Percentiles rank a stretch among this genome's conserved stretches.
Conservation (phyloP, 495 filamentous ascomycete genomes). For the Penicillium herquei region DNA sequence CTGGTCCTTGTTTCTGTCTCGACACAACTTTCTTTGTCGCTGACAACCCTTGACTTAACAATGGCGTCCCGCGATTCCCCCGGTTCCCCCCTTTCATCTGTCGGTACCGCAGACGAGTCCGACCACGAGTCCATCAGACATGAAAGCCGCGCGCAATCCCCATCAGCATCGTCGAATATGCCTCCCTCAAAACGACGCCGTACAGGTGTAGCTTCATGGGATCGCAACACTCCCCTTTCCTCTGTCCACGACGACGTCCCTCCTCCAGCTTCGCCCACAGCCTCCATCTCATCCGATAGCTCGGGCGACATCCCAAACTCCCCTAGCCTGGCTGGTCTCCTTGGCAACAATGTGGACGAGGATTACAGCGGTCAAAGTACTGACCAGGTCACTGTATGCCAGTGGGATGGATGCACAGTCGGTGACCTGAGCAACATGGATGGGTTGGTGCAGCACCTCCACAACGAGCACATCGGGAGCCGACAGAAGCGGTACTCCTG, state of each 20-base stretch:
- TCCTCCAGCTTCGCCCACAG: conserved; percentile 40
- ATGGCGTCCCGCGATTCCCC: conserved; percentile 46
- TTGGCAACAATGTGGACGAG: conserved; percentile 61
- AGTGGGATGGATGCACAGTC: conserved; percentile 80
- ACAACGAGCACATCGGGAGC: conserved; percentile 86
- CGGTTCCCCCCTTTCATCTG: conserved; percentile 51
- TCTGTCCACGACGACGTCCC: conserved; percentile 41
- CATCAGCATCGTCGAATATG: conserved; percentile 40
- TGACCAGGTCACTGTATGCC: conserved; percentile 86
- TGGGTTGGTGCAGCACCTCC: conserved; percentile 85
- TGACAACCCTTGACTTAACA: neutral
- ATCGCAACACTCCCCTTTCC: conserved; percentile 49
- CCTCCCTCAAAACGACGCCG: conserved; percentile 54
- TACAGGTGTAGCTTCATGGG: conserved; percentile 48
- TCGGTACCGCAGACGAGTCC: conserved; percentile 48
- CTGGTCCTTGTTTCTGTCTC: neutral
- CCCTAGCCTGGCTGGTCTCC: conserved; percentile 40
- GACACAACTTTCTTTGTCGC: conserved; percentile 1
- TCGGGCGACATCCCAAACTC: conserved; percentile 69
- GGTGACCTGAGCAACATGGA: conserved; percentile 93
- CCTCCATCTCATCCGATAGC: conserved; percentile 81
- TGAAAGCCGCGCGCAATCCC: conserved; percentile 38
- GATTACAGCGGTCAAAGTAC: conserved; percentile 72
- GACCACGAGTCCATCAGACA: conserved; percentile 49
- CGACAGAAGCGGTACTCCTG: conserved; percentile 85